Conservation (phyloP, 1,139 yeast species). For the Saccharomyces uvarum region DNA sequence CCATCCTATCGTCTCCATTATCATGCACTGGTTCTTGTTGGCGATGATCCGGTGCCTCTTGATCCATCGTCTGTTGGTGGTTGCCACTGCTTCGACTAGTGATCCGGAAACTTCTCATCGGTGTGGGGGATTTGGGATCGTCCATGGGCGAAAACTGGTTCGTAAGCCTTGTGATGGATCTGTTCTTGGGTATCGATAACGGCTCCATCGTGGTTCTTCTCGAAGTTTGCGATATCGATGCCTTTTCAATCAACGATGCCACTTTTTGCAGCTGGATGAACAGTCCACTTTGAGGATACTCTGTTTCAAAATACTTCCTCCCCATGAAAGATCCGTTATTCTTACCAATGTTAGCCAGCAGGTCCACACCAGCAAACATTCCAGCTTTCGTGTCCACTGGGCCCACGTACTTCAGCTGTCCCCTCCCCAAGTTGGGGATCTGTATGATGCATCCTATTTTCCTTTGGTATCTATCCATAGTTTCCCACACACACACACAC, state of each 20-base stretch:
- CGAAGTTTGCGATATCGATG: constrained; percentile 5
- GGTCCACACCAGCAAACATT: constrained; percentile 81
- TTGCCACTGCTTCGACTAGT: constrained; percentile 6
- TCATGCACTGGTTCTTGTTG: not conserved
- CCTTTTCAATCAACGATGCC: constrained; percentile 26
- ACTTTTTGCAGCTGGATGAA: constrained; percentile 66
- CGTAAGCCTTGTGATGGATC: not conserved
- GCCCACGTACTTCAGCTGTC: constrained; percentile 66
- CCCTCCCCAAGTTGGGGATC: constrained; percentile 39
- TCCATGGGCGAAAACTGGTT: constrained; percentile 1
- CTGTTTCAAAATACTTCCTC: constrained; percentile 52
- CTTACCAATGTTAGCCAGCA: constrained; percentile 65
- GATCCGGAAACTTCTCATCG: constrained; percentile 12
- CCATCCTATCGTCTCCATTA: not conserved
- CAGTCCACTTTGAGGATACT: constrained; percentile 58
- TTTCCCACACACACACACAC: not conserved
- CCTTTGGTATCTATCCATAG: constrained; percentile 20
- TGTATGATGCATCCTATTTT: constrained; percentile 28
- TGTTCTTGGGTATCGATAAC: not conserved
- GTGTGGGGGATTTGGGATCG: constrained; percentile 23
- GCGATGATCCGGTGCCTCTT: not conserved
- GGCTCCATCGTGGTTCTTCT: not conserved
- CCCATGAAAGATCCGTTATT: constrained; percentile 70
- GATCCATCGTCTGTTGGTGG: not conserved
- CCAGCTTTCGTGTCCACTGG: constrained; percentile 68